These are phyloP conservation scores for Bathelium albidoporum DNA, from an alignment of 495 filamentous ascomycete genomes.

Conservation along the genomic window DNA sequence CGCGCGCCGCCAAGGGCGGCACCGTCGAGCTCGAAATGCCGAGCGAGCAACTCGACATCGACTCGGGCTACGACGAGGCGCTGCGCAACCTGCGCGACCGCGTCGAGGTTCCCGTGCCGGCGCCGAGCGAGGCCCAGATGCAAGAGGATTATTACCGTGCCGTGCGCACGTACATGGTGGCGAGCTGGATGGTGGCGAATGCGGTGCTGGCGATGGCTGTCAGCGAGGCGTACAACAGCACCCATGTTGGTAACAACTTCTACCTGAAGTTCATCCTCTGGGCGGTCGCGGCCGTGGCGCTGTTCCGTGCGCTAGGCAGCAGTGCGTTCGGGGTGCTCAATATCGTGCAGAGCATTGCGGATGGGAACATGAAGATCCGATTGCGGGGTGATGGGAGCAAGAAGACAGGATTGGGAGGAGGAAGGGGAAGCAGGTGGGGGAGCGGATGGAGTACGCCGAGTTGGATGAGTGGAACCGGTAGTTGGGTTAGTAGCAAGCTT, in stretches of 20 bases:
- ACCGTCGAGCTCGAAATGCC: conserved; percentile 91
- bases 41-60: conserved; percentile 93
- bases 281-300: conserved; percentile 75
- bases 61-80: conserved; percentile 93
- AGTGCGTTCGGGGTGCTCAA: conserved; percentile 74
- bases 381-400: conserved; percentile 14
- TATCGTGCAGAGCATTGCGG: conserved; percentile 70
- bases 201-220: conserved; percentile 88
- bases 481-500: conserved; percentile 28
- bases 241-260: conserved; percentile 64
- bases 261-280: conserved; percentile 92
- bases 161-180: conserved; percentile 96
- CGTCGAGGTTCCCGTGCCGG: conserved; percentile 59
- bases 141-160: conserved; percentile 98
- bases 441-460: conserved; percentile 17
- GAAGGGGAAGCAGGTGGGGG: conserved; percentile 8
- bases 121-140: conserved; percentile 62
- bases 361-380: conserved; percentile 59
- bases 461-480: conserved; percentile 26
- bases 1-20: conserved; percentile 55
- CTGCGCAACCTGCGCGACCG: conserved; percentile 91
- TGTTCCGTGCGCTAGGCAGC: conserved; percentile 74
- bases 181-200: conserved; percentile 91
- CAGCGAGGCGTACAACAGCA: conserved; percentile 67
- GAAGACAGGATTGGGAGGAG: conserved; percentile 11